A percentile compares a stretch with the other conserved stretches of the same genome.
phyloP scores from a whole-genome alignment of 139 green algal species.

The Tetradesmus lagerheimii region DNA sequence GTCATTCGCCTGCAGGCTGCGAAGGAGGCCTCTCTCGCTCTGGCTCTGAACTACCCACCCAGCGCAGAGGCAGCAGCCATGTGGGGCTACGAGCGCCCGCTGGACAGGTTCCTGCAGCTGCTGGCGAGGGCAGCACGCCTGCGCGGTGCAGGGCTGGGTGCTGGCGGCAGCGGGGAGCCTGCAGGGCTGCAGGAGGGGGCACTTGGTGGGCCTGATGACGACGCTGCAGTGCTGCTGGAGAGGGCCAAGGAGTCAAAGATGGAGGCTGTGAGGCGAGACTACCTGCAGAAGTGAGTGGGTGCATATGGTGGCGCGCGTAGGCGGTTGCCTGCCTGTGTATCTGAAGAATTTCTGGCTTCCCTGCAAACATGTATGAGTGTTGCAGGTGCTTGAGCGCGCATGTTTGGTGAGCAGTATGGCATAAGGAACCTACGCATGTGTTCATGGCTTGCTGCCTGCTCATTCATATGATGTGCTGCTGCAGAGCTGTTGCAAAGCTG shows the following conservation, averaged over 20 bases:
- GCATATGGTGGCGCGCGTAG: neutral
- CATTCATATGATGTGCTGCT: neutral
- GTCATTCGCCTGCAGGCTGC: constrained; percentile 51
- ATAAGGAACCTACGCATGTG: neutral
- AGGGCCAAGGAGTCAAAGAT: constrained; percentile 66
- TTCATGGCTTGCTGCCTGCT: neutral
- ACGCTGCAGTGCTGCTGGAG: constrained; percentile 69
- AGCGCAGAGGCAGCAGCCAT: constrained; percentile 47
- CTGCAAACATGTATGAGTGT: too few species aligned
- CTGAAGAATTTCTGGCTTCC: too few species aligned
- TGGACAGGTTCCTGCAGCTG: constrained; percentile 65
- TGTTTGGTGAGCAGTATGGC: neutral
- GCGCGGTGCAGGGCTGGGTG: neutral
- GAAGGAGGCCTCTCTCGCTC: constrained; percentile 63
- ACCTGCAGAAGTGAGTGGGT: constrained; percentile 54
- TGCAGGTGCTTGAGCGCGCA: neutral
- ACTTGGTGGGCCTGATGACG: constrained; percentile 53
- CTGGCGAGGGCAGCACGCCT: constrained; percentile 50
- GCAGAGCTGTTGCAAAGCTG: constrained; percentile 62
- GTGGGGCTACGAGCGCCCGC: constrained; percentile 56
- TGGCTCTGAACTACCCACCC: constrained; percentile 70
- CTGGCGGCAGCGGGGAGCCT: neutral
- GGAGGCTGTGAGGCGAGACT: constrained; percentile 60
- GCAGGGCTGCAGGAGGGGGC: constrained; percentile 28
- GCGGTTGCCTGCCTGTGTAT: too few species aligned